Base-by-base conservation (phyloP, 345 rosid species). In the Cardiospermum halicacabum region DNA sequence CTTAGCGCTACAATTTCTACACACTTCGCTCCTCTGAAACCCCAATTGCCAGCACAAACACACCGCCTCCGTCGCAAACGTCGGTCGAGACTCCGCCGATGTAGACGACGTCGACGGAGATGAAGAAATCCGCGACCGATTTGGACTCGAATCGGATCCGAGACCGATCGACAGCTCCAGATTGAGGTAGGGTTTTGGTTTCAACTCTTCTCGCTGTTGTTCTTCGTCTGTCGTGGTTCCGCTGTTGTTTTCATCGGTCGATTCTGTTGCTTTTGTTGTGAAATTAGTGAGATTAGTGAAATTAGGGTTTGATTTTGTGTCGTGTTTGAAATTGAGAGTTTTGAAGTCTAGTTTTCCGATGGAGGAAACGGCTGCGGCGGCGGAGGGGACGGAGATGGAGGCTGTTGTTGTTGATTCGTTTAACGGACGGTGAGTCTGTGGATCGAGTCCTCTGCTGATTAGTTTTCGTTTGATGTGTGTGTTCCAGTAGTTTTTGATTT, bases 201-300 rank as follows among this genome's bases (percentile, higher is more conserved):
- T 34, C 64, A 51, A 48, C 31, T 24, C 8, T 59, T 3, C 3
- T 65, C 32, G 34, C 3, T 22, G 32, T 19, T 75, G 82, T 31
- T 83, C 80, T 56, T 79, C 86, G 45, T 83, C 88, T 5, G 91
- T 78, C 16, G 82, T 85, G 75, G 71, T 79, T 67, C 86, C 75
- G 26, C 88, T 79, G 66, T 72, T 77, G 27, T 56, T 75, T 40
- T 85, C 87, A 39, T 81, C 87, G 1, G 42, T 13, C 5, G 81
- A 67, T 43, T 77, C 84, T 49, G 74, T 19, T 53, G 77, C 11
- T 34, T 34, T 34, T 4, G 9, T 74, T 25, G 69, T 15, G 37
- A n/a, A n/a, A n/a, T n/a, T n/a, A n/a, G n/a, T n/a, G n/a, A n/a
- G n/a, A n/a, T n/a, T n/a, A n/a, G 58, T 68, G 61, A 59, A 42